Percentiles rank a stretch among this genome's conserved stretches.
Evolutionary conservation across 441 rosid species (phyloP).

Genomic region (Erysimum cheiri): DNA sequence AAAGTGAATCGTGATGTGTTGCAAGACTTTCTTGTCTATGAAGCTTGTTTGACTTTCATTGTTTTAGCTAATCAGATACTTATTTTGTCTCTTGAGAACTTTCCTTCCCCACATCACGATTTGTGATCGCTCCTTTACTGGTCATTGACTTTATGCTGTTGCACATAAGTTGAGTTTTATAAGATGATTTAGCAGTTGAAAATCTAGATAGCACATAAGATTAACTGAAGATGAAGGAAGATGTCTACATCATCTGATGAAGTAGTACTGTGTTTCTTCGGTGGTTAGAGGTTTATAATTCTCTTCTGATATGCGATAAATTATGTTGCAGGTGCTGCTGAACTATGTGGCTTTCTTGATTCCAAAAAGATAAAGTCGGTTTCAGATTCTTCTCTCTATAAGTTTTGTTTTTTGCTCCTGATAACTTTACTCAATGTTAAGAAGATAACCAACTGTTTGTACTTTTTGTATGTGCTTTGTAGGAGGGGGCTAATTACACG

Average conservation of each 20-base stretch:
- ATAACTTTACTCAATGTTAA: slow-evolving; percentile 5
- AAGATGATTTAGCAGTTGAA: slow-evolving; percentile 2
- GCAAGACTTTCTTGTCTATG: slow-evolving; percentile 21
- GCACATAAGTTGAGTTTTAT: neutral
- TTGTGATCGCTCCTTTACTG: slow-evolving; percentile 12
- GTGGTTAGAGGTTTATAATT: slow-evolving; percentile 10
- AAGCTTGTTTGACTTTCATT: slow-evolving; percentile 12
- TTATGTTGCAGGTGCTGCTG: slow-evolving; percentile 66
- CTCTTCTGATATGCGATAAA: slow-evolving; percentile 16
- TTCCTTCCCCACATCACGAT: slow-evolving; percentile 4
- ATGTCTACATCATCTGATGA: neutral
- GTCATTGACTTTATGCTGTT: slow-evolving; percentile 10
- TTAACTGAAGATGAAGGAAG: slow-evolving; percentile 1
- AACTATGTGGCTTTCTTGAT: slow-evolving; percentile 87
- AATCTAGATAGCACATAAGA: slow-evolving; percentile 8
- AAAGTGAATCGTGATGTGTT: slow-evolving; percentile 10
- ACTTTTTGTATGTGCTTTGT: slow-evolving; percentile 45
- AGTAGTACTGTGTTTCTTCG: slow-evolving; percentile 23
- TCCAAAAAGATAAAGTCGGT: slow-evolving; percentile 77
- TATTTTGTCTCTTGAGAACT: slow-evolving; percentile 5
- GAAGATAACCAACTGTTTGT: slow-evolving; percentile 5
- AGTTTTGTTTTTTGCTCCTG: neutral
- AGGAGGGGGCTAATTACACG: slow-evolving; percentile 95
- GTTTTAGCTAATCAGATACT: neutral
- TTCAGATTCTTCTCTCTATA: slow-evolving; percentile 22